Base-by-base conservation (phyloP, 768 basidiomycete species). In the Amanita inopinata region DNA sequence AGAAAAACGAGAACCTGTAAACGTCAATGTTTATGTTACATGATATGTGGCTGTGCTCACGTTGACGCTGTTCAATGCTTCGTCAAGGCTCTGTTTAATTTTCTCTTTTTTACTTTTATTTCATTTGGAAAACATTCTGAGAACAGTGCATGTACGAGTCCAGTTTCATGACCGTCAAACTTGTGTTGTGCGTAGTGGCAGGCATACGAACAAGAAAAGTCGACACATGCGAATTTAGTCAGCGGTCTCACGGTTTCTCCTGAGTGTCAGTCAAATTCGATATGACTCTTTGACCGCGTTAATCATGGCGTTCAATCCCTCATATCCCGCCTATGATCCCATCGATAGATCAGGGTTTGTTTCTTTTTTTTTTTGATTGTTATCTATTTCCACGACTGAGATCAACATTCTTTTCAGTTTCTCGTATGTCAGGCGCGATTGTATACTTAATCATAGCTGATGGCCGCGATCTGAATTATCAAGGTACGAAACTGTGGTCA, bases 401-500 rank as follows among this genome's bases (percentile, higher is more conserved):
- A n/a, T n/a, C n/a, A n/a, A n/a, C n/a, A n/a, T n/a, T n/a, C n/a
- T n/a, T n/a, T n/a, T n/a, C 49, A 83, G 83, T 50, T 86, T 83
- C 58, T 78, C 79, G 80, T 83, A 49, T 55, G 75, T 62, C 11
- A 31, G 43, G 32, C 30, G 38, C 18, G 25, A 19, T 7, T 14
- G 3, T 23, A 5, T 2, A 10, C 11, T 25, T 33, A 35, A 35
- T 31, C 40, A 18, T n/a, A 19, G 20, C 10, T 28, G 27, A 28
- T 28, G 7, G n/a, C 19, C 32, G 15, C 18, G 12, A 37, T 39
- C 31, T n/a, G n/a, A n/a, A n/a, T n/a, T n/a, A n/a, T n/a, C n/a
- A 50, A 87, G 86, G 46, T 88, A 83, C 50, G 79, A 83, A 46
- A 90, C 87, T 0, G 82, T 91, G 11, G 58, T 80, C 38, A 80